Percentiles rank a stretch among this genome's conserved stretches.
These are phyloP conservation scores for Suhomyces vadensis DNA, from an alignment of 805 yeast species.

Conservation along the genomic window DNA sequence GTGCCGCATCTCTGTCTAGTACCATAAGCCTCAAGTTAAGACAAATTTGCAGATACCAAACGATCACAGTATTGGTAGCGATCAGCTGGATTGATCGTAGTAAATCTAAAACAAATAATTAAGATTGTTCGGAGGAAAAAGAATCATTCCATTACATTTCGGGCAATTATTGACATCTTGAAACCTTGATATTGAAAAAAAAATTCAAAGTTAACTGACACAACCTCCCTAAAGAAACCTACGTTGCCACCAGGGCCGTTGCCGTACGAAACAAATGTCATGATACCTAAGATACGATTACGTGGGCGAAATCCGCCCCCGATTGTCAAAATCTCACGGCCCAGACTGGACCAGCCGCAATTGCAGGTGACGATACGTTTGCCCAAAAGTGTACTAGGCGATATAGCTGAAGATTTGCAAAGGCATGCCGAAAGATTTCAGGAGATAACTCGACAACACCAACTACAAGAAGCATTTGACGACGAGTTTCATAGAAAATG, in stretches of 20 bases:
- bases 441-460: neutral
- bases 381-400: neutral
- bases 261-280: slow-evolving; percentile 5
- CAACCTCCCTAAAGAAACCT: too few species aligned
- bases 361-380: neutral
- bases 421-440: neutral
- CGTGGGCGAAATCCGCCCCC: neutral
- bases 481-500: too few species aligned
- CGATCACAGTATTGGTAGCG: neutral
- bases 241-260: too few species aligned
- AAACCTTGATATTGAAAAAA: too few species aligned
- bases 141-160: too few species aligned
- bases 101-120: neutral
- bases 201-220: too few species aligned
- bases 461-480: too few species aligned
- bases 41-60: too few species aligned
- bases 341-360: neutral
- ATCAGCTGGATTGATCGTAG: slow-evolving; percentile 2
- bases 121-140: too few species aligned
- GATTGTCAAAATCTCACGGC: neutral
- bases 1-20: too few species aligned
- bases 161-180: too few species aligned
- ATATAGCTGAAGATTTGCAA: neutral
- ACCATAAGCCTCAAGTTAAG: too few species aligned
- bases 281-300: slow-evolving; percentile 14